These are phyloP conservation scores for Hericium alpestre DNA, from an alignment of 768 basidiomycete genomes.

Conservation along the genomic window DNA sequence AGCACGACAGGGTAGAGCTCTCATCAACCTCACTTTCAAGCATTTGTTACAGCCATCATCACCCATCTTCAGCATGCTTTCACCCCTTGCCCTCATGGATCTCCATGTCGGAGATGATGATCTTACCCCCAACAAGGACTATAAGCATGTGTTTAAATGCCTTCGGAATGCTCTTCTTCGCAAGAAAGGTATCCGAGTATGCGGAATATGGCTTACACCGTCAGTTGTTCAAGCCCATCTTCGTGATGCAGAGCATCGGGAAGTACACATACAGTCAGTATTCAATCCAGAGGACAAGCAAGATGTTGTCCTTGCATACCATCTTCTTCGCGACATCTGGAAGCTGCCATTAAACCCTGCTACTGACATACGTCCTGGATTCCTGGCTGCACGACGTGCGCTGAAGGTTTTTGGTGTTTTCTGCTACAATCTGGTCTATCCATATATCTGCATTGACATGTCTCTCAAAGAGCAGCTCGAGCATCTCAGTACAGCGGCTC, in stretches of 20 bases:
- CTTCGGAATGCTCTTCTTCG: background rate
- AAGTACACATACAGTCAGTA: background rate
- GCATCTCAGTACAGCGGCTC: background rate
- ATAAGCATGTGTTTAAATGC: background rate
- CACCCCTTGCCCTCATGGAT: background rate
- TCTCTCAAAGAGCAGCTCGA: background rate
- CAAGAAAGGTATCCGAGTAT: background rate
- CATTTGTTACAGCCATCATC: background rate
- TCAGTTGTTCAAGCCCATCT: background rate
- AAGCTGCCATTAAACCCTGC: background rate
- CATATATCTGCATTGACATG: background rate
- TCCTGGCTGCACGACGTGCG: too few species aligned
- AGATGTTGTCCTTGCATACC: background rate
- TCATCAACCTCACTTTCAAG: background rate
- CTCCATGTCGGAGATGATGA: background rate
- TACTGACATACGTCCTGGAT: too few species aligned
- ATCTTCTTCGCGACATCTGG: background rate
- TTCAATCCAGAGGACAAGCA: slow-evolving; percentile 1
- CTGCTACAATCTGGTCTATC: background rate
- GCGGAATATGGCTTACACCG: background rate
- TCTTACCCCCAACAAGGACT: slow-evolving; percentile 1
- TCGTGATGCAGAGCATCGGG: background rate
- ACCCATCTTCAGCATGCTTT: background rate
- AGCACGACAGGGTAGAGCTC: background rate
- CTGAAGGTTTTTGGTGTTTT: background rate